phyloP scores from a whole-genome alignment of 441 rosid species.

The Corymbia calophylla region DNA sequence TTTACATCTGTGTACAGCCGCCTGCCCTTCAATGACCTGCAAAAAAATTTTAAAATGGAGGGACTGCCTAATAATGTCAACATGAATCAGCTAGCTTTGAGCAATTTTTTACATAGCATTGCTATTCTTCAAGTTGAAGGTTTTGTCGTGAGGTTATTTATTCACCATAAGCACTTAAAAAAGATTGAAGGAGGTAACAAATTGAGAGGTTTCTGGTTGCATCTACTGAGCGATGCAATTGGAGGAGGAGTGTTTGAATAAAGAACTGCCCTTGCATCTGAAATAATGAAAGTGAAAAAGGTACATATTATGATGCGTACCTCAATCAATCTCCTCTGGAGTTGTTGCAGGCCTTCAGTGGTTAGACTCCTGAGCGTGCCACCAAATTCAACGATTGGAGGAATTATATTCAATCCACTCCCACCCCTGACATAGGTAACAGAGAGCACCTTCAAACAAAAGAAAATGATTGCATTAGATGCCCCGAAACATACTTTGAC shows the following conservation, averaged over 20 bases:
- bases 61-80: neutral
- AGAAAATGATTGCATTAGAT: conserved; percentile 1
- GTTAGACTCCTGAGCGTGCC: conserved; percentile 88
- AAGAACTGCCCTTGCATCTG: neutral
- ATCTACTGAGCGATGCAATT: neutral
- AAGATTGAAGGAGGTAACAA: neutral
- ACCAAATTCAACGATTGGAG: conserved; percentile 60
- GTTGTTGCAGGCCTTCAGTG: conserved; percentile 53
- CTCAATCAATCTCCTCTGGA: conserved; percentile 57
- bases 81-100: neutral
- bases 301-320: conserved; percentile 16
- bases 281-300: neutral
- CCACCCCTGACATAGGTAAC: conserved; percentile 60
- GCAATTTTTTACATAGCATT: neutral
- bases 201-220: neutral
- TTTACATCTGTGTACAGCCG: conserved; percentile 55
- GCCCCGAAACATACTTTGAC: neutral
- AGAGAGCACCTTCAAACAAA: conserved; percentile 57
- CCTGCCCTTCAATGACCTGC: conserved; percentile 64
- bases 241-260: neutral
- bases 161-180: neutral
- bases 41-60: neutral
- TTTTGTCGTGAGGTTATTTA: neutral
- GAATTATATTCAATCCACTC: conserved; percentile 40
- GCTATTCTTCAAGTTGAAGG: neutral